Conservation (phyloP, 2,329 filamentous ascomycete genomes). For the Malbranchea zuffiana region DNA sequence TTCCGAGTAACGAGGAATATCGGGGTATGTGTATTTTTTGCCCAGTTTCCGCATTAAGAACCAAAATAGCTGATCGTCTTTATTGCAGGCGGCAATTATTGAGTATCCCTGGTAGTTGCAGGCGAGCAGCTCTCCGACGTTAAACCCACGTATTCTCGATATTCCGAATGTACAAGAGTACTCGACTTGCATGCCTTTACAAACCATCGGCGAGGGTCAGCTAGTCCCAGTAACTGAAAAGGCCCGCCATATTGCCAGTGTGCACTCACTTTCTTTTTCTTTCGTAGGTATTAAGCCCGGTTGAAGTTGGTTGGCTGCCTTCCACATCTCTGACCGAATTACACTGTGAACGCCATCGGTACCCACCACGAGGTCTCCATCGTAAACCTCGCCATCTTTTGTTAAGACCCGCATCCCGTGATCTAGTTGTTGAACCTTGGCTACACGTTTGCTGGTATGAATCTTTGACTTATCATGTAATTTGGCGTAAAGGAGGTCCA, state of each 20-base stretch:
- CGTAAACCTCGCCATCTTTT: constrained; percentile 25
- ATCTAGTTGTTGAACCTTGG: background rate
- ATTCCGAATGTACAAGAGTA: background rate
- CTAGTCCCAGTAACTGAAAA: background rate
- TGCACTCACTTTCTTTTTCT: constrained; percentile 7
- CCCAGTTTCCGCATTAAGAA: background rate
- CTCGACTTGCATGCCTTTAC: background rate
- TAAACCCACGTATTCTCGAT: background rate
- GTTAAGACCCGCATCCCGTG: constrained; percentile 22
- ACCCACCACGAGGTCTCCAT: constrained; percentile 32
- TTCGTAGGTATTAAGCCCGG: constrained; percentile 9
- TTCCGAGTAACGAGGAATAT: background rate
- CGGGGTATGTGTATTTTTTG: constrained; percentile 2
- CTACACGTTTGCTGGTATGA: background rate
- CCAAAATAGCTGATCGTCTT: background rate
- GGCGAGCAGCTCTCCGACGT: background rate
- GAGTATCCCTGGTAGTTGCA: too few relatives aligned
- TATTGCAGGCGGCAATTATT: too few relatives aligned
- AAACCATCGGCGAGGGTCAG: too few relatives aligned
- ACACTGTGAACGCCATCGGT: constrained; percentile 37
- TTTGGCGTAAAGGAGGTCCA: background rate
- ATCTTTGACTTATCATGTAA: constrained; percentile 5
- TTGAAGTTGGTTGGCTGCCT: constrained; percentile 12
- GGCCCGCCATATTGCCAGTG: background rate
- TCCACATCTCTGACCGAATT: constrained; percentile 27